Evolutionary conservation across 164 flowering plant species (phyloP), one percentile per base, ranked within the genome.

Genomic region (Brasenia schreberi): DNA sequence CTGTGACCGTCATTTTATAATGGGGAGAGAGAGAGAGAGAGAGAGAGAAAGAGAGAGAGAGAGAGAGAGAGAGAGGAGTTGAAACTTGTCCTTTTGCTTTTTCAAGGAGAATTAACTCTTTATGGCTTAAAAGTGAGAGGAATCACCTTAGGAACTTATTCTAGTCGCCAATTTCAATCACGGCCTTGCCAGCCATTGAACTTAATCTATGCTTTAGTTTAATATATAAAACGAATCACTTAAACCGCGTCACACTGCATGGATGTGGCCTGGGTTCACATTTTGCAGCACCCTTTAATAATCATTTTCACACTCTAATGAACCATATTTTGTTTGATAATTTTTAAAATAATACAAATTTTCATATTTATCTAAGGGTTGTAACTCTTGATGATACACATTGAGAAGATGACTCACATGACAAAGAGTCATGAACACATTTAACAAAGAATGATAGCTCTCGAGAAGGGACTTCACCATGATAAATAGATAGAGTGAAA

Each of bases 91-190:
- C 19, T 65, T 12, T 19, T 43, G 60, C 59, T 19, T 49, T 62
- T 19, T 43, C 58, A 7, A 0, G 42, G 33, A 59, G 52, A 33
- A 63, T 23, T n/a, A 23, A 61, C 58, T 63, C 66, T 69, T 77
- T 71, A 49, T 19, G 11, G 19, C 62, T 52, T 64, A 63, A 58
- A 67, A n/a, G 69, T 59, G 56, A 59, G 67, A 69, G 68, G 68
- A 70, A 43, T 65, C 19, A 44, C 44, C 39, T 12, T 64, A 63
- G 70, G 78, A 78, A 75, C 72, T 68, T 75, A 73, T 78, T 74
- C 81, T 65, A 53, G 45, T 45, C 73, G 73, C 81, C 78, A 73
- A 70, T 19, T 70, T 78, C 75, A 67, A 73, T 72, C 70, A 68
- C 67, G 63, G 56, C 63, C 76, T 66, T 58, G 49, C 42, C 53